phyloP scores from a whole-genome alignment of 768 basidiomycete species.

The Terana coerulea region DNA sequence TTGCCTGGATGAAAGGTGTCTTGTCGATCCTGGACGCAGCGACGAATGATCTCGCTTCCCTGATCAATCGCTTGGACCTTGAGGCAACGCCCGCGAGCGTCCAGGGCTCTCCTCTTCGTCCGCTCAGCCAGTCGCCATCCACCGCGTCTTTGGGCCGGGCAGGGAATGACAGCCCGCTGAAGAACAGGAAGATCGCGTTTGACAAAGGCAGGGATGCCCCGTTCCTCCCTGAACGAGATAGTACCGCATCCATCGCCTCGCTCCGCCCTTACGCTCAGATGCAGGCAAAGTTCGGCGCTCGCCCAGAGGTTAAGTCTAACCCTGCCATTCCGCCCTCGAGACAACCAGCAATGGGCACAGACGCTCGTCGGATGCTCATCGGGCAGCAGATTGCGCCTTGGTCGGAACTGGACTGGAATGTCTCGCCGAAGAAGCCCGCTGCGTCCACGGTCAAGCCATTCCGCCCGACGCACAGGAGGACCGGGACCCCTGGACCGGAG shows the following conservation, averaged over 20 bases:
- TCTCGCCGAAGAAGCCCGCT: slow-evolving; percentile 35
- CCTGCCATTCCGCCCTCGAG: slow-evolving; percentile 11
- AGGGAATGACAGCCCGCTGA: slow-evolving; percentile 31
- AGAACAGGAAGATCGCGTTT: slow-evolving; percentile 12
- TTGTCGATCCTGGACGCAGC: slow-evolving; percentile 74
- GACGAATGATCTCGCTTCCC: slow-evolving; percentile 72
- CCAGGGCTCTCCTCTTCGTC: slow-evolving; percentile 29
- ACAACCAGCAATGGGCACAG: slow-evolving; percentile 10
- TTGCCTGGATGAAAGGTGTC: slow-evolving; percentile 37
- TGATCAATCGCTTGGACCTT: slow-evolving; percentile 79
- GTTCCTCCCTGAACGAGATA: slow-evolving; percentile 28
- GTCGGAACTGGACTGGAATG: slow-evolving; percentile 41
- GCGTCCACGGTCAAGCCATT: slow-evolving; percentile 24
- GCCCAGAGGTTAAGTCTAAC: slow-evolving; percentile 5
- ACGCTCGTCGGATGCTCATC: slow-evolving; percentile 15
- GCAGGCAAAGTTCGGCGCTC: not conserved
- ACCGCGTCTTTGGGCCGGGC: slow-evolving; percentile 2
- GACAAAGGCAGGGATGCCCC: slow-evolving; percentile 6
- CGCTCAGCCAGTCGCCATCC: slow-evolving; percentile 3
- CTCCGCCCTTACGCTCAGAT: slow-evolving; percentile 43
- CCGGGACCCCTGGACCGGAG: slow-evolving; percentile 54
- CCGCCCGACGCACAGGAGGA: slow-evolving; percentile 45
- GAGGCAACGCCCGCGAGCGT: slow-evolving; percentile 68
- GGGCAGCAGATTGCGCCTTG: slow-evolving; percentile 65
- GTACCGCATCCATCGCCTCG: slow-evolving; percentile 41